These are phyloP conservation scores for Macrotyloma uniflorum DNA, from an alignment of 306 rosid species.

Conservation along the genomic window DNA sequence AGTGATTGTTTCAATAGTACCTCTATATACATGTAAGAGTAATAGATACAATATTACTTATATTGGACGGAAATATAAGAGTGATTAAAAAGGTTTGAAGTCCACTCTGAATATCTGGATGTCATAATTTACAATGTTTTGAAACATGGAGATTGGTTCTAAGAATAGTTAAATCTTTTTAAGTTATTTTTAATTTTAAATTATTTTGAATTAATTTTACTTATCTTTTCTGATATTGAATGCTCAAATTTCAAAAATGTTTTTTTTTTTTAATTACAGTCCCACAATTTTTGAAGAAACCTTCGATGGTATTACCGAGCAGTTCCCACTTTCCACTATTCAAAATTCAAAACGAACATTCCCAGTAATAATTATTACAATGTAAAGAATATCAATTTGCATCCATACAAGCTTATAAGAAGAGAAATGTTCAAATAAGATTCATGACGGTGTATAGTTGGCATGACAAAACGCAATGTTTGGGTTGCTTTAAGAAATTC, in stretches of 20 bases:
- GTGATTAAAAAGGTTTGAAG: too few species aligned
- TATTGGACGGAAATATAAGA: too few species aligned
- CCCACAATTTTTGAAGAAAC: not conserved
- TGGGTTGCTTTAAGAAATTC: slow-evolving; percentile 22
- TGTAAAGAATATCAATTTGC: slow-evolving; percentile 5
- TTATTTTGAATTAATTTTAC: too few species aligned
- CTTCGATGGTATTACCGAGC: not conserved
- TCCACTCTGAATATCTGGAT: not conserved
- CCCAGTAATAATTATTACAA: slow-evolving; percentile 44
- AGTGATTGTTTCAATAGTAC: too few species aligned
- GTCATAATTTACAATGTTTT: not conserved
- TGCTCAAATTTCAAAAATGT: not conserved
- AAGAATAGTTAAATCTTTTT: too few species aligned
- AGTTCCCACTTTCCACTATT: not conserved
- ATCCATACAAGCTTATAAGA: slow-evolving; percentile 18
- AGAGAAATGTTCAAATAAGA: slow-evolving; percentile 14
- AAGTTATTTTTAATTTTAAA: too few species aligned
- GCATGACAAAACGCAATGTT: not conserved
- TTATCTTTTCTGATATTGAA: too few species aligned
- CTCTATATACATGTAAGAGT: too few species aligned
- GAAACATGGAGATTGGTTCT: not conserved
- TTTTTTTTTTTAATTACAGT: not conserved
- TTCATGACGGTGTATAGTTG: slow-evolving; percentile 8
- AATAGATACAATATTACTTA: too few species aligned
- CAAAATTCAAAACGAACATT: slow-evolving; percentile 28